Conservation (phyloP, 768 basidiomycete genomes). For the Pseudohyphozyma bogoriensis region DNA sequence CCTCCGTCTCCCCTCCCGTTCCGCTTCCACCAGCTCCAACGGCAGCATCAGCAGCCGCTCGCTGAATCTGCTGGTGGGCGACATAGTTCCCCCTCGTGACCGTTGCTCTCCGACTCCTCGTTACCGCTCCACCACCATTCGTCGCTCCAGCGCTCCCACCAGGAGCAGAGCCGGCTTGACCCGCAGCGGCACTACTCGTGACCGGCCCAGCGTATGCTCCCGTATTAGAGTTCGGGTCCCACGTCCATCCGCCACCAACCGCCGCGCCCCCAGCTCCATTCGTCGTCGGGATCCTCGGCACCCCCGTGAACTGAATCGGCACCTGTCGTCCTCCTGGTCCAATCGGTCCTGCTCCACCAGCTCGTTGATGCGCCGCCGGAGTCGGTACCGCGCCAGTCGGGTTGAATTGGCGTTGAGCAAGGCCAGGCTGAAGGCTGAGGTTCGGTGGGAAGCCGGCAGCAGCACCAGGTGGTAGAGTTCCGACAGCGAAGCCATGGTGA, state of each 20-base stretch:
- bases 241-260: not conserved
- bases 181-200: constrained; percentile 3
- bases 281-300: not conserved
- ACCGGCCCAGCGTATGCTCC: not conserved
- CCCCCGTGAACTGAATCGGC: not conserved
- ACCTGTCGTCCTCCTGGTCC: too few species aligned
- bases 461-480: too few species aligned
- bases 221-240: not conserved
- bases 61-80: not conserved
- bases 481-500: too few species aligned
- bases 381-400: too few species aligned
- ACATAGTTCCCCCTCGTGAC: constrained; percentile 8
- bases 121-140: not conserved
- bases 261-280: not conserved
- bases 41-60: not conserved
- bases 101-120: constrained; percentile 1
- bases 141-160: not conserved
- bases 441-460: too few species aligned
- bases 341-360: too few species aligned
- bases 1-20: not conserved
- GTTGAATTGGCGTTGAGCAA: too few species aligned
- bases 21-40: not conserved
- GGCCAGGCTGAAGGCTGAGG: too few species aligned
- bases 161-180: not conserved
- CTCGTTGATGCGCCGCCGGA: too few species aligned